Percentiles rank a stretch among this genome's conserved stretches.
phyloP scores from a whole-genome alignment of 768 basidiomycete genomes.

The Ephemerocybe angulata region DNA sequence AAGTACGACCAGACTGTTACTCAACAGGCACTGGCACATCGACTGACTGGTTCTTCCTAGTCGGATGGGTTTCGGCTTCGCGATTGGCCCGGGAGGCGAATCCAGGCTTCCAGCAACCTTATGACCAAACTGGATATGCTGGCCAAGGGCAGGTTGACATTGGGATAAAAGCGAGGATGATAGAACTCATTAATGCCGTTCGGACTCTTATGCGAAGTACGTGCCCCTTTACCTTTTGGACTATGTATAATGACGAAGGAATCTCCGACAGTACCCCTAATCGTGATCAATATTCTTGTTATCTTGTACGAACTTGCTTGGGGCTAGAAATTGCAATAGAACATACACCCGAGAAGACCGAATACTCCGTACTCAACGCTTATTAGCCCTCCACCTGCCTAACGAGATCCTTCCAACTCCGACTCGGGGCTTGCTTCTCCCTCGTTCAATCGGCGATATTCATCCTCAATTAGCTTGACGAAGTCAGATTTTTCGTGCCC shows the following conservation, averaged over 20 bases:
- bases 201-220: conserved; percentile 96
- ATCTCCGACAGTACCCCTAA: conserved; percentile 90
- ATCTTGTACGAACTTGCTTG: conserved; percentile 82
- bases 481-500: conserved; percentile 47
- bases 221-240: conserved; percentile 32
- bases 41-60: conserved; percentile 44
- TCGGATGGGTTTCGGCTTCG: conserved; percentile 79
- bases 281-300: conserved; percentile 80
- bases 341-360: neutral
- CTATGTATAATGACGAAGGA: conserved; percentile 5
- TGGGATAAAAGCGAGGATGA: conserved; percentile 78
- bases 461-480: conserved; percentile 69
- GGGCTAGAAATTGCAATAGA: conserved; percentile 29
- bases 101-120: conserved; percentile 59
- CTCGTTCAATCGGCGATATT: conserved; percentile 62
- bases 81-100: conserved; percentile 57
- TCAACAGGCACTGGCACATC: too few relatives aligned
- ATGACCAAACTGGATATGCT: conserved; percentile 62
- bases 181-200: conserved; percentile 92
- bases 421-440: neutral
- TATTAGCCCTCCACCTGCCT: neutral
- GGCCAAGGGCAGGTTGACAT: conserved; percentile 57
- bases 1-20: too few relatives aligned
- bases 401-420: neutral
- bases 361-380: conserved; percentile 15